Conservation (phyloP, 345 rosid genomes). For the Microthlaspi erraticum region DNA sequence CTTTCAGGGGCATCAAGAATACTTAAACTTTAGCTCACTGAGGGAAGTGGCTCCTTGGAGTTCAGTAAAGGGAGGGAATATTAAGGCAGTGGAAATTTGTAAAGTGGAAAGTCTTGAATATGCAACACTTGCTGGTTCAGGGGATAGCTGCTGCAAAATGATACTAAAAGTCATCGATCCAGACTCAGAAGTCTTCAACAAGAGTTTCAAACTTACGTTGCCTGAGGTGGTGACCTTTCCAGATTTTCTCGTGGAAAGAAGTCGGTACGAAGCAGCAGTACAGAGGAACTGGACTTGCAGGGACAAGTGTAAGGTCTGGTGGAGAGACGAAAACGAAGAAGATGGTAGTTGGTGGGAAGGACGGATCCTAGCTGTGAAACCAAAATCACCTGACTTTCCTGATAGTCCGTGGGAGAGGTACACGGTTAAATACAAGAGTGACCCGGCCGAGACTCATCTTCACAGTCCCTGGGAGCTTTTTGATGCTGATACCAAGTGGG, state of each 20-base stretch:
- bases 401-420: slow-evolving; percentile 99
- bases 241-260: slow-evolving; percentile 95
- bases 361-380: slow-evolving; percentile 67
- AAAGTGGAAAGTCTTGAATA: slow-evolving; percentile 82
- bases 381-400: slow-evolving; percentile 75
- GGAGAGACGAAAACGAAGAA: slow-evolving; percentile 86
- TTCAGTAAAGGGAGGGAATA: slow-evolving; percentile 53
- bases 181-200: slow-evolving; percentile 56
- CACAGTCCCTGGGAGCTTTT: slow-evolving; percentile 99
- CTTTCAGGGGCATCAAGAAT: slow-evolving; percentile 95
- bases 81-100: slow-evolving; percentile 88
- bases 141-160: slow-evolving; percentile 98
- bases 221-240: slow-evolving; percentile 89
- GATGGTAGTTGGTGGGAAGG: slow-evolving; percentile 99
- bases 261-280: slow-evolving; percentile 81
- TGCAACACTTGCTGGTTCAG: slow-evolving; percentile 88
- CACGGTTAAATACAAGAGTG: slow-evolving; percentile 73
- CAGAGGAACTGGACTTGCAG: slow-evolving; percentile 85
- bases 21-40: slow-evolving; percentile 48
- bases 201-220: slow-evolving; percentile 69
- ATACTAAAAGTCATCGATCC: slow-evolving; percentile 79
- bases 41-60: slow-evolving; percentile 83
- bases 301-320: slow-evolving; percentile 96
- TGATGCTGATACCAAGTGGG: slow-evolving; percentile 71
- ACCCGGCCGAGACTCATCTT: slow-evolving; percentile 70